Base-by-base conservation (phyloP, 2,329 filamentous ascomycete genomes). In the Thermothelomyces thermophilus region DNA sequence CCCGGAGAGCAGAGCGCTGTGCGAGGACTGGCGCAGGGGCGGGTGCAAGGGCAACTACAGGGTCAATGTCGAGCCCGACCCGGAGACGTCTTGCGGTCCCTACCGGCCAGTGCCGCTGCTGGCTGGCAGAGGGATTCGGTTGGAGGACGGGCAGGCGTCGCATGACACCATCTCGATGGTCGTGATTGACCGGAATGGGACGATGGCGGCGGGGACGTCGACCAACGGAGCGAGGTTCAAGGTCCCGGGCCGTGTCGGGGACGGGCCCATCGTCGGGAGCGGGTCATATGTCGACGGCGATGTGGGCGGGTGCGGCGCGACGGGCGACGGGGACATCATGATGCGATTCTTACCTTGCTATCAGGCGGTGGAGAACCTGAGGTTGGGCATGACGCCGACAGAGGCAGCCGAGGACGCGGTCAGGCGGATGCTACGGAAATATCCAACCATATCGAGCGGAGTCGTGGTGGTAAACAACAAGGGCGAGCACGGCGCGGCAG, bases 341-440 rank as follows among this genome's bases (percentile, higher is more conserved):
- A 75, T 78, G 71, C 69, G 75, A 3, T 77, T 79, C 54, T 59
- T 79, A 20, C 76, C 76, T 0, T 80, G 76, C 58, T 79, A 79
- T 56, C 76, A 79, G 57, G 76, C 76, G 1, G 71, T 80, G 1
- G 76, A 80, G 64, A 77, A 66, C 51, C 52, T 80, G 60, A 66
- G 76, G 10, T 62, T 59, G 1, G 76, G 76, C 1, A 70, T 79
- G 69, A 62, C 62, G 0, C 74, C 76, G 0, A 64, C 59, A 4
- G 66, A 70, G 28, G 76, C 76, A 0, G 76, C 76, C 0, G 68
- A 74, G 41, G 74, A 80, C 48, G 74, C 70, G 0, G 74, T 79
- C 0, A 48, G 58, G 1, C 65, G 76, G 14, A 79, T 79, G 72
- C 39, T 76, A 10, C 58, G 62, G 11, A 73, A 68, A 59, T 76